Percentiles rank a stretch among this genome's conserved stretches.
Conservation (phyloP, 768 basidiomycete species). For the Suillus variegatus region DNA sequence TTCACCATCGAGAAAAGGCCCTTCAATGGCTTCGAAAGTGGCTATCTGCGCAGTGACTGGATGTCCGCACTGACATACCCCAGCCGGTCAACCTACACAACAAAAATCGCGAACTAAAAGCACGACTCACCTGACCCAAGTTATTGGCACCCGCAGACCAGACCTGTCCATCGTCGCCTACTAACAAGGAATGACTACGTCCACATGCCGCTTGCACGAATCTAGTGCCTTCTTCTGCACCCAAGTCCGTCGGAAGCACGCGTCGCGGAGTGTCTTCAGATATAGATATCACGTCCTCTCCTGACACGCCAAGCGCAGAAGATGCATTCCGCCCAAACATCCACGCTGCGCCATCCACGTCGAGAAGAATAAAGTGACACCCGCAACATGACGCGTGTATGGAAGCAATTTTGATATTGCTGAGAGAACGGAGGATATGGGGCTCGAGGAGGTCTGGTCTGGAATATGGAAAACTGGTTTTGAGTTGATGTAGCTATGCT, state of each 20-base stretch:
- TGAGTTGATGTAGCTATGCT: neutral
- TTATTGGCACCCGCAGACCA: slow-evolving; percentile 87
- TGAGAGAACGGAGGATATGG: slow-evolving; percentile 84
- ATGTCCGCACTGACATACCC: slow-evolving; percentile 65
- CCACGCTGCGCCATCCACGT: slow-evolving; percentile 80
- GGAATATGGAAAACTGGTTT: slow-evolving; percentile 25
- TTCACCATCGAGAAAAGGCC: slow-evolving; percentile 56
- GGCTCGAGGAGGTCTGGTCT: slow-evolving; percentile 86
- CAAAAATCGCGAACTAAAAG: neutral
- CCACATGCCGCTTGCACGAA: slow-evolving; percentile 88
- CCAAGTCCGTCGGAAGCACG: slow-evolving; percentile 59
- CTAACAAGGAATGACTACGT: slow-evolving; percentile 77
- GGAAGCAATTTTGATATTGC: slow-evolving; percentile 73
- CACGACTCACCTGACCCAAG: slow-evolving; percentile 68
- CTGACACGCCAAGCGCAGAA: slow-evolving; percentile 62
- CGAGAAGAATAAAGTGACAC: slow-evolving; percentile 77
- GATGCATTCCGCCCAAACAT: slow-evolving; percentile 85
- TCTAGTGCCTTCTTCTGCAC: slow-evolving; percentile 53
- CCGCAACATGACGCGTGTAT: slow-evolving; percentile 76
- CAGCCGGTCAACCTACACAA: neutral
- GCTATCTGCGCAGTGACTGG: slow-evolving; percentile 62
- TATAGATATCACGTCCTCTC: slow-evolving; percentile 61
- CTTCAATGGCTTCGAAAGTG: slow-evolving; percentile 62
- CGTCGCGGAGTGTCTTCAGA: slow-evolving; percentile 76
- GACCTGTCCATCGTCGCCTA: slow-evolving; percentile 77